Evolutionary conservation across 179 eudicot species (phyloP).

Genomic region (Silene vulgaris): DNA sequence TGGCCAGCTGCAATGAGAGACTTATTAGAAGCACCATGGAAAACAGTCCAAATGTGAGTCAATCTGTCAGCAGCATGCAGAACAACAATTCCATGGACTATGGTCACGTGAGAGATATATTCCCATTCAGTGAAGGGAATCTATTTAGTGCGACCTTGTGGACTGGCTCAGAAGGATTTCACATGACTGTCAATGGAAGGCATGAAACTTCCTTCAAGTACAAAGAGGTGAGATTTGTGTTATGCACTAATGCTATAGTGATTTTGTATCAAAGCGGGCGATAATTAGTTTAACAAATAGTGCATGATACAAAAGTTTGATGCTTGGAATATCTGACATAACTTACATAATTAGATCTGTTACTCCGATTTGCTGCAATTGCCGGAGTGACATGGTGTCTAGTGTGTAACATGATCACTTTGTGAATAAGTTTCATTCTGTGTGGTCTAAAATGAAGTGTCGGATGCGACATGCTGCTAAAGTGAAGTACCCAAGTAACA

Average conservation of each 20-base stretch:
- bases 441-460: not conserved
- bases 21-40: slow-evolving; percentile 35
- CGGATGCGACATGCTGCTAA: not conserved
- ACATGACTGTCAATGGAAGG: slow-evolving; percentile 94
- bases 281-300: not conserved
- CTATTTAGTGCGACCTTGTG: slow-evolving; percentile 79
- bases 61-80: slow-evolving; percentile 30
- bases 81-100: slow-evolving; percentile 36
- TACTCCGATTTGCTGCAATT: not conserved
- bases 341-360: not conserved
- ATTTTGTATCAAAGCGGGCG: not conserved
- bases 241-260: not conserved
- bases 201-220: slow-evolving; percentile 86
- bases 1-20: slow-evolving; percentile 59
- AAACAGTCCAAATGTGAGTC: slow-evolving; percentile 43
- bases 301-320: not conserved
- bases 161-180: slow-evolving; percentile 86
- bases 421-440: not conserved
- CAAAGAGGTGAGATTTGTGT: slow-evolving; percentile 50
- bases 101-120: slow-evolving; percentile 46
- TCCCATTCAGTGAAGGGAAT: slow-evolving; percentile 72
- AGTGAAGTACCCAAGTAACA: not conserved
- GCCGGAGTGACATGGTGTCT: not conserved
- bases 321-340: not conserved
- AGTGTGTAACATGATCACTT: not conserved